Percentiles rank a stretch among this genome's conserved stretches.
phyloP scores from a whole-genome alignment of 495 filamentous ascomycete species.

The Penicillium bovifimosum region DNA sequence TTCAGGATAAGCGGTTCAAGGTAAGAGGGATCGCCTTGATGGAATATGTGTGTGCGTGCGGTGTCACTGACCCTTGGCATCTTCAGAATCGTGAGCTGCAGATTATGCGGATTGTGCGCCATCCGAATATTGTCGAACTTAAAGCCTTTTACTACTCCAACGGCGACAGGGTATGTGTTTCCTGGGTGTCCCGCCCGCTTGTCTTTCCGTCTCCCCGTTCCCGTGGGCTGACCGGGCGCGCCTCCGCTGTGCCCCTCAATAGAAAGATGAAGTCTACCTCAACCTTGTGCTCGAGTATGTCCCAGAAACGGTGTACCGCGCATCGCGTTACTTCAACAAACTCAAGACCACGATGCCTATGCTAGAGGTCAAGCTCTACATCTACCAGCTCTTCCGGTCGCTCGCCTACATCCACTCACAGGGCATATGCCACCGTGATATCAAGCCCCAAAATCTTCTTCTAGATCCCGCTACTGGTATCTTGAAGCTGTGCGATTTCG shows the following conservation, averaged over 20 bases:
- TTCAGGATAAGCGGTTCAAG: slow-evolving; percentile 99
- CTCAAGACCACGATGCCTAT: slow-evolving; percentile 99
- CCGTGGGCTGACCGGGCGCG: slow-evolving; percentile 14
- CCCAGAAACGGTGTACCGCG: slow-evolving; percentile 95
- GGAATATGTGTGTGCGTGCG: not conserved
- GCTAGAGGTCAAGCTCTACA: slow-evolving; percentile 97
- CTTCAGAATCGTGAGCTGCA: slow-evolving; percentile 95
- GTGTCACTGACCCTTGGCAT: slow-evolving; percentile 21
- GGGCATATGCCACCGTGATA: slow-evolving; percentile 98
- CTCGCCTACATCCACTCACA: slow-evolving; percentile 99
- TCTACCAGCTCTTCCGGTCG: slow-evolving; percentile 98
- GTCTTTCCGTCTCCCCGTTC: not conserved
- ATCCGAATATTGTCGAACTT: slow-evolving; percentile 97
- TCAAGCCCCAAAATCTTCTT: slow-evolving; percentile 97
- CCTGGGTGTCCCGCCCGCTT: slow-evolving; percentile 1
- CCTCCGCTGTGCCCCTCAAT: not conserved
- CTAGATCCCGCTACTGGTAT: slow-evolving; percentile 86
- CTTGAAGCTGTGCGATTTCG: slow-evolving; percentile 97
- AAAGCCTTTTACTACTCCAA: slow-evolving; percentile 99
- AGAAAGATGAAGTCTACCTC: slow-evolving; percentile 99
- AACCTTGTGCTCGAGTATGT: slow-evolving; percentile 98
- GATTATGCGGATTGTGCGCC: slow-evolving; percentile 98
- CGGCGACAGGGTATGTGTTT: slow-evolving; percentile 80
- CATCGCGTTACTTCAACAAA: slow-evolving; percentile 99
- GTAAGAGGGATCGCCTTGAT: slow-evolving; percentile 37